phyloP scores from a whole-genome alignment of 345 rosid species.

The Cardiospermum halicacabum region DNA sequence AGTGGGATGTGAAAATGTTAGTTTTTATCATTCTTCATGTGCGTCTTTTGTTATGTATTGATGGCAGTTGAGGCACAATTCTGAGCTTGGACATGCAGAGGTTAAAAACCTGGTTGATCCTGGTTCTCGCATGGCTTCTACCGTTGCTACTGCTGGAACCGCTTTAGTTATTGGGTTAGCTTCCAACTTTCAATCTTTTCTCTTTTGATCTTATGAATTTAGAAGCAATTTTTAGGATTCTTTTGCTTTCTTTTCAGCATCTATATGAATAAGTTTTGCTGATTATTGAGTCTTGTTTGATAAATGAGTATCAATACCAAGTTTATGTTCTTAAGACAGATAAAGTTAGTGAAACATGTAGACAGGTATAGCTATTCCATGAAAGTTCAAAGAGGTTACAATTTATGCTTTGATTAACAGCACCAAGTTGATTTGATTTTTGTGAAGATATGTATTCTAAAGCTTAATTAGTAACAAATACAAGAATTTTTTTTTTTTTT shows the following conservation, averaged over 20 bases:
- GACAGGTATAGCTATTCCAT: background rate
- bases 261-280: background rate
- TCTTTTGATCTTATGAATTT: background rate
- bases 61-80: slow-evolving; percentile 54
- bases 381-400: background rate
- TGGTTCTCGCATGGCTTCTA: slow-evolving; percentile 45
- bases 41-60: slow-evolving; percentile 1
- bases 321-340: background rate
- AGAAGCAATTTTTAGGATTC: background rate
- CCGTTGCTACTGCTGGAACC: slow-evolving; percentile 73
- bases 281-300: background rate
- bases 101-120: slow-evolving; percentile 74
- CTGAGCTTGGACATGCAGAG: slow-evolving; percentile 58
- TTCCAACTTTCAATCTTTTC: background rate
- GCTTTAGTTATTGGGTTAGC: slow-evolving; percentile 76
- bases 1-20: background rate
- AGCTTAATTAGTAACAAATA: background rate
- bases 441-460: background rate
- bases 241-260: background rate
- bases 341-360: background rate
- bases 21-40: background rate
- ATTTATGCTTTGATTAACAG: background rate
- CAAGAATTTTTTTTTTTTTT: background rate
- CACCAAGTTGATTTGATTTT: background rate
- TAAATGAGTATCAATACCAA: background rate